phyloP scores from a whole-genome alignment of 2,329 filamentous ascomycete genomes.

The Ceratocystis variospora region DNA sequence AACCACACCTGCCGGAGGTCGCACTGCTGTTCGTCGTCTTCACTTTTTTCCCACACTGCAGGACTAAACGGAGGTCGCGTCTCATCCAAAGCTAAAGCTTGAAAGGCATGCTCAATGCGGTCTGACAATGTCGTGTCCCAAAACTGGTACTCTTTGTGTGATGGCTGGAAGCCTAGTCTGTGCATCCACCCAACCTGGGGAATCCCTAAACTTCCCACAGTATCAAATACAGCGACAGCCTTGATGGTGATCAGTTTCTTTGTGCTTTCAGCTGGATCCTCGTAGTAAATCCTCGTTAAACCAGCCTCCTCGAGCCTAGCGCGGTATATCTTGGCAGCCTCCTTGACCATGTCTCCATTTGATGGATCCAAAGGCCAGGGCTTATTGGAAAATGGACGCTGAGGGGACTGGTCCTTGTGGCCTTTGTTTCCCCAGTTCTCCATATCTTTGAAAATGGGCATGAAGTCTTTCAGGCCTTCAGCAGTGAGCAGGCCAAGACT shows the following conservation, averaged over 20 bases:
- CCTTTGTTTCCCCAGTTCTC: slow-evolving; percentile 36
- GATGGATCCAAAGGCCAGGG: slow-evolving; percentile 30
- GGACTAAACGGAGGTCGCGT: slow-evolving; percentile 40
- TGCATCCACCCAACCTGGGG: slow-evolving; percentile 34
- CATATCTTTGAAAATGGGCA: slow-evolving; percentile 43
- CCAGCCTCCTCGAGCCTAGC: slow-evolving; percentile 32
- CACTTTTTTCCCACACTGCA: slow-evolving; percentile 38
- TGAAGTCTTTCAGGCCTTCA: slow-evolving; percentile 40
- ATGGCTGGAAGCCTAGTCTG: slow-evolving; percentile 33
- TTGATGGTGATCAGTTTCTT: slow-evolving; percentile 21
- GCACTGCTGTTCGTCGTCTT: slow-evolving; percentile 11
- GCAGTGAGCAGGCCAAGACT: slow-evolving; percentile 39
- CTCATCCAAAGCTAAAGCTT: slow-evolving; percentile 46
- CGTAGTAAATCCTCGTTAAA: slow-evolving; percentile 28
- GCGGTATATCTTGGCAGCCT: slow-evolving; percentile 32
- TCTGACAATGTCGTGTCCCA: slow-evolving; percentile 40
- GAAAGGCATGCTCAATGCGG: slow-evolving; percentile 43
- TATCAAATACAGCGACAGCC: slow-evolving; percentile 36
- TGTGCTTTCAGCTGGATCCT: background rate
- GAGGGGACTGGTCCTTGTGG: slow-evolving; percentile 36
- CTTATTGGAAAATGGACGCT: slow-evolving; percentile 35
- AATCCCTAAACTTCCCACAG: slow-evolving; percentile 31
- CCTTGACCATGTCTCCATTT: background rate
- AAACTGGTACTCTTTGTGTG: slow-evolving; percentile 37
- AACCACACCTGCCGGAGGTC: slow-evolving; percentile 48